These are phyloP conservation scores for Phlegmacium glaucopus DNA, from an alignment of 768 basidiomycete genomes.

Conservation along the genomic window DNA sequence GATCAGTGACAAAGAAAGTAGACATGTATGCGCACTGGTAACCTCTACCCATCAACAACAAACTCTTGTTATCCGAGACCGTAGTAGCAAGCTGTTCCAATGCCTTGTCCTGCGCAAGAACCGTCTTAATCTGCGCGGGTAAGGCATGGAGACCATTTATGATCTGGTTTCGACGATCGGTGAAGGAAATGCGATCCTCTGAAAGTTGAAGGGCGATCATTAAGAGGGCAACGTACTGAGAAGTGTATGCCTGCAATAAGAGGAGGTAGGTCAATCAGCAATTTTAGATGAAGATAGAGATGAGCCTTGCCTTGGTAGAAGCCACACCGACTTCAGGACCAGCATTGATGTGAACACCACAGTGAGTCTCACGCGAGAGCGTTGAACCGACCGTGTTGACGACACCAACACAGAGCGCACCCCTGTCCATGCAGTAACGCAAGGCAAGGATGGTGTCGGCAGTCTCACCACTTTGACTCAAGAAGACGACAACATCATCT, in stretches of 20 bases:
- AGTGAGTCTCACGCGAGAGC: constrained; percentile 96
- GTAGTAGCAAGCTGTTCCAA: constrained; percentile 84
- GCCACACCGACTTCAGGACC: constrained; percentile 99
- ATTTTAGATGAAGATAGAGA: not conserved
- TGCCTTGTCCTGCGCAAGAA: constrained; percentile 73
- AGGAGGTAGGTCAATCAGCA: constrained; percentile 1
- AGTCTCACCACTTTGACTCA: constrained; percentile 98
- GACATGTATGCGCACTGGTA: constrained; percentile 68
- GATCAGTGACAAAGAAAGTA: not conserved
- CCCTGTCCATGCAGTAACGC: constrained; percentile 95
- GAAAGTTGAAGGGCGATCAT: constrained; percentile 99
- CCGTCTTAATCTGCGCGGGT: constrained; percentile 82
- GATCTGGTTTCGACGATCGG: constrained; percentile 86
- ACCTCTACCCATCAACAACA: constrained; percentile 96
- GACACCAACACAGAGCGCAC: constrained; percentile 94
- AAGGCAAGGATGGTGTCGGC: constrained; percentile 96
- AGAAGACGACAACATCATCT: constrained; percentile 94
- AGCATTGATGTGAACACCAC: constrained; percentile 99
- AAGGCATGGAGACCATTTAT: constrained; percentile 91
- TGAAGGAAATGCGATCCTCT: constrained; percentile 94
- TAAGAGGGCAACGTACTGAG: constrained; percentile 96
- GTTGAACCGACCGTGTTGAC: constrained; percentile 99
- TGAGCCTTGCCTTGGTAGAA: constrained; percentile 77
- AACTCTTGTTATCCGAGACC: constrained; percentile 76
- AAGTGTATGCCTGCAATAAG: constrained; percentile 80